Percentiles rank a stretch among this genome's conserved stretches.
These are phyloP conservation scores for Colletotrichum sp. DNA, from an alignment of 2,329 filamentous ascomycete genomes.

Conservation along the genomic window DNA sequence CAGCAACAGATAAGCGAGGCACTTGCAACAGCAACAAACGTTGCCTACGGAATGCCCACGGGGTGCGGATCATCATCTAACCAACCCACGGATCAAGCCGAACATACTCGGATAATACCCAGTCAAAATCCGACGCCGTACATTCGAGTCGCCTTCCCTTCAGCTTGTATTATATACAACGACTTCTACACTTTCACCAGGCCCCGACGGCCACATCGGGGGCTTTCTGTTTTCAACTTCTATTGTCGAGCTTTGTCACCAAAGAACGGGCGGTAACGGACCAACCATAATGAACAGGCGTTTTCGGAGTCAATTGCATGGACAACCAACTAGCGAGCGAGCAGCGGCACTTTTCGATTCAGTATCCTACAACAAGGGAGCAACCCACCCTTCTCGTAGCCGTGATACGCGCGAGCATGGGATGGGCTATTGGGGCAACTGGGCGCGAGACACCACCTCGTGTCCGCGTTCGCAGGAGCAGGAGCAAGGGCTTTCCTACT, in stretches of 20 bases:
- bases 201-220: constrained; percentile 1
- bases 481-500: neutral
- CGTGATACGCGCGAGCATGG: neutral
- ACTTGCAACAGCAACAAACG: neutral
- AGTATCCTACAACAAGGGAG: neutral
- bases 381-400: neutral
- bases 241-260: neutral
- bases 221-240: neutral
- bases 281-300: constrained; percentile 20
- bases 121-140: neutral
- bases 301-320: constrained; percentile 20
- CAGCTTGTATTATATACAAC: constrained; percentile 20
- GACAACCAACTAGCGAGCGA: constrained; percentile 17
- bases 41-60: neutral
- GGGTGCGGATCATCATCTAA: neutral
- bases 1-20: neutral
- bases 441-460: neutral
- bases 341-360: constrained; percentile 18
- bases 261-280: neutral
- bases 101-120: neutral
- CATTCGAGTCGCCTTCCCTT: constrained; percentile 8
- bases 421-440: neutral
- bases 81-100: neutral
- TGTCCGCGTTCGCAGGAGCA: neutral
- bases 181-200: neutral